These are phyloP conservation scores for Hyaloscypha bicolor DNA, from an alignment of 495 filamentous ascomycete species.

Conservation along the genomic window DNA sequence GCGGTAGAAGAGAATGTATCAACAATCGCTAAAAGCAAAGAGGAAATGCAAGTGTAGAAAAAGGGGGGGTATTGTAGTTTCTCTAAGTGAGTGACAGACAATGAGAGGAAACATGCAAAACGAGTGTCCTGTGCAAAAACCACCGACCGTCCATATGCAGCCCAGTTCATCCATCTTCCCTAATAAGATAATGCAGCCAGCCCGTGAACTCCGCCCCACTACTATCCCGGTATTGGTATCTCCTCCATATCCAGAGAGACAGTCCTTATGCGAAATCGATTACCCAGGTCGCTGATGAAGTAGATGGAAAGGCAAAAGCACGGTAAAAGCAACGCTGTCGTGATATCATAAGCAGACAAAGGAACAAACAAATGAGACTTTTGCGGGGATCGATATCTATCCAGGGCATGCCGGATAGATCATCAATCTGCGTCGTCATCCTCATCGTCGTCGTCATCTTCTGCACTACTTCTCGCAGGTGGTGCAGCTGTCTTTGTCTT, in stretches of 20 bases:
- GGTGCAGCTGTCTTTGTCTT: constrained; percentile 52
- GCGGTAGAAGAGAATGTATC: constrained; percentile 26
- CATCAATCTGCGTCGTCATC: constrained; percentile 48
- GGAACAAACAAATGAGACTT: constrained; percentile 21
- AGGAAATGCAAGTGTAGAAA: constrained; percentile 18
- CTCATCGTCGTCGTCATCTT: constrained; percentile 51
- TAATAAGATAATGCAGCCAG: constrained; percentile 17
- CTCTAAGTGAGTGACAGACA: constrained; percentile 25
- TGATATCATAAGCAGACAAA: constrained; percentile 34
- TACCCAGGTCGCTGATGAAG: constrained; percentile 22
- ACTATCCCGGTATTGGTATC: constrained; percentile 19
- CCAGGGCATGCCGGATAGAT: neutral
- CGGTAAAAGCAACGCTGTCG: constrained; percentile 32
- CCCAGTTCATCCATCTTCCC: constrained; percentile 17
- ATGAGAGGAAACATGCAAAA: constrained; percentile 18
- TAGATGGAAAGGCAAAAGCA: constrained; percentile 17
- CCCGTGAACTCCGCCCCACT: constrained; percentile 22
- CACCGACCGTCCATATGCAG: constrained; percentile 28
- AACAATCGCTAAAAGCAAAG: constrained; percentile 15
- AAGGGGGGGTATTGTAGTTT: constrained; percentile 32
- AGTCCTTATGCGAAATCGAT: neutral
- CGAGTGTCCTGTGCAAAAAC: constrained; percentile 30
- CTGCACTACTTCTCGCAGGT: constrained; percentile 32
- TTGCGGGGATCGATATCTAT: neutral
- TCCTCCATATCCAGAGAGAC: constrained; percentile 22